Conservation (phyloP, 2,329 filamentous ascomycete species). For the Beauveria rudraprayagi region DNA sequence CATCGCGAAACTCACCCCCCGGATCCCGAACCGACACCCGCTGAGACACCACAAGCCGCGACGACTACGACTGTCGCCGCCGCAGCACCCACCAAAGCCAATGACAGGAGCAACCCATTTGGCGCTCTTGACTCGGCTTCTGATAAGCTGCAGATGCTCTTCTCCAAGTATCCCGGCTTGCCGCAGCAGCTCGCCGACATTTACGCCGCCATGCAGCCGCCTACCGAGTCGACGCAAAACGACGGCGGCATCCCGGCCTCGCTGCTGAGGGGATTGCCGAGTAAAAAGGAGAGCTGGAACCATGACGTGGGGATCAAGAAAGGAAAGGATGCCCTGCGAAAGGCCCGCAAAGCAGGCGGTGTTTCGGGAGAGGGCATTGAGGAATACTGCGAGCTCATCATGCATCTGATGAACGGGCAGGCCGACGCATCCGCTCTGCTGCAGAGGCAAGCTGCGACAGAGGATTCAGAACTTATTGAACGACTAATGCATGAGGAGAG, state of each 20-base stretch:
- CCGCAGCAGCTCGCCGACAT: conserved; percentile 39
- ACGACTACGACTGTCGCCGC: neutral
- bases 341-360: conserved; percentile 40
- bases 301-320: conserved; percentile 48
- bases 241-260: conserved; percentile 21
- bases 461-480: conserved; percentile 42
- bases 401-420: conserved; percentile 36
- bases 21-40: conserved; percentile 24
- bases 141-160: conserved; percentile 41
- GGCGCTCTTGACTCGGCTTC: conserved; percentile 39
- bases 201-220: conserved; percentile 41
- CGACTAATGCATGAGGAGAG: conserved; percentile 39
- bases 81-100: conserved; percentile 8
- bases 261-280: conserved; percentile 11
- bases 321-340: conserved; percentile 46
- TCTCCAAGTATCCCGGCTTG: conserved; percentile 44
- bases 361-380: conserved; percentile 50
- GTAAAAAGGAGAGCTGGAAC: conserved; percentile 43
- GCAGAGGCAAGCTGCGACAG: conserved; percentile 36
- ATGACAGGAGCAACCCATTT: conserved; percentile 36
- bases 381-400: conserved; percentile 52
- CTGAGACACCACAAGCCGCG: conserved; percentile 11
- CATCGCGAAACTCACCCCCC: conserved; percentile 44
- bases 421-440: conserved; percentile 30
- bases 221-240: conserved; percentile 27